Base-by-base conservation (phyloP, 1,284 basidiomycete species). In the Rhodofomes roseus region DNA sequence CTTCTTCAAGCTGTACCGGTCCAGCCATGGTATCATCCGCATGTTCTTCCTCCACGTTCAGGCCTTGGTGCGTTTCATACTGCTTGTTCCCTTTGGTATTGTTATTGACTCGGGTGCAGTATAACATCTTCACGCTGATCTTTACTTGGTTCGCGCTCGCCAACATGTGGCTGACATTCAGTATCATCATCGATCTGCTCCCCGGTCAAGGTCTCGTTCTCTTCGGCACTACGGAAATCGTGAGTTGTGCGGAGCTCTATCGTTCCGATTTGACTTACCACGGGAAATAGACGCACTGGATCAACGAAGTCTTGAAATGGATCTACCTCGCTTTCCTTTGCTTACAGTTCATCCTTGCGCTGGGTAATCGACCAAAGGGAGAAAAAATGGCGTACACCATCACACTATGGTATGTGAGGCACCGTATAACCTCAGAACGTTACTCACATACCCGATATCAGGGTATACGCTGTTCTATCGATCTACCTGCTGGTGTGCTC, bases 1-100 rank as follows among this genome's bases (percentile, higher is more conserved):
- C 76, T 98, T 98, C 76, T 95, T 93, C 79, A 82, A 87, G 64
- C 82, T 98, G 57, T 98, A 98, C 76, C 84, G 82, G 70, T 93
- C 92, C 44, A 83, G 86, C 20, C 93, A 96, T 68, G 89, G 89
- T 27, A 83, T 89, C 58, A 86, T 94, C 66, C 87, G 93, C 68
- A 94, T 95, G 91, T 87, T 98, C 79, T 95, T 97, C 79, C 87
- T 98, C 74, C 96, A 98, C 71, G 70, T 98, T 43, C 96, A 99
- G 76, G 95, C 87, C 48, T 61, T 97, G 44, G 92, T 93, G 69
- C 64, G 88, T 81, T 14, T 50, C 25, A 37, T 60, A 16, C 54
- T 18, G 53, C 23, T 18, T 58, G 56, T 48, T 0, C 16, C 7
- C 25, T 12, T 18, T 31, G 25, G 43, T 18, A 41, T 11, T 54